Evolutionary conservation across 129 eudicot species (phyloP).

Genomic region (Artemisia argyi): DNA sequence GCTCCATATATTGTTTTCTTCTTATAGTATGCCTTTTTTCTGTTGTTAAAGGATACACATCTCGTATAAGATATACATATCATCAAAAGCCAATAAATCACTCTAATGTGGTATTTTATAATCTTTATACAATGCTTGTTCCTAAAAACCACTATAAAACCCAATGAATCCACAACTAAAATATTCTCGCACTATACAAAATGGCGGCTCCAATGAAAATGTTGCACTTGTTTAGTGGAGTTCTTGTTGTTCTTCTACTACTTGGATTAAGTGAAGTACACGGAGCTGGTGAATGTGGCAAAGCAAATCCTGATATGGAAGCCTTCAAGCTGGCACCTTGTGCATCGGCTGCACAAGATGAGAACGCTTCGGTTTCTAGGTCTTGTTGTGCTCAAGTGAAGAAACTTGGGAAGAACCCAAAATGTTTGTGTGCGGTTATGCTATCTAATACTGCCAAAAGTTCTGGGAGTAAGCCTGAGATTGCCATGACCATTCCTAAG

Average conservation of each 20-base stretch:
- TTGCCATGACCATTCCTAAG: constrained; percentile 67
- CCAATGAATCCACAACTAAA: constrained; percentile 19
- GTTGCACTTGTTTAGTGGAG: constrained; percentile 26
- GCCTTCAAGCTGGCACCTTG: constrained; percentile 57
- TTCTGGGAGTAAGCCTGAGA: constrained; percentile 58
- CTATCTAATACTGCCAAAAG: constrained; percentile 59
- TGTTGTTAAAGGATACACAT: neutral
- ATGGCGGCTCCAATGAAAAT: constrained; percentile 42
- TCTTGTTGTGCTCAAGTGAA: constrained; percentile 58
- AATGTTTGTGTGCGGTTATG: constrained; percentile 72
- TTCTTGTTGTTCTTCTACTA: constrained; percentile 29
- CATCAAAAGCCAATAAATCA: neutral
- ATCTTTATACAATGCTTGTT: constrained; percentile 4
- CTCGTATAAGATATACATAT: neutral
- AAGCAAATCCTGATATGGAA: constrained; percentile 47
- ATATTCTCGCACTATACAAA: constrained; percentile 6
- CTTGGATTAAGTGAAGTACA: constrained; percentile 38
- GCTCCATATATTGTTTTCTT: too few species aligned
- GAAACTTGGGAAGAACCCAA: constrained; percentile 55
- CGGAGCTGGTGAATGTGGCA: constrained; percentile 65
- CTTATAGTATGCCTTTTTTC: too few species aligned
- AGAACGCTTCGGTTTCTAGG: constrained; percentile 38
- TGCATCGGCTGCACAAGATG: constrained; percentile 60
- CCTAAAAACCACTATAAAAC: constrained; percentile 31
- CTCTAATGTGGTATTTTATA: neutral